Percentiles rank a stretch among this genome's conserved stretches.
Conservation (phyloP, 2,329 filamentous ascomycete genomes). For the Mycosphaerelloides madeirae region DNA sequence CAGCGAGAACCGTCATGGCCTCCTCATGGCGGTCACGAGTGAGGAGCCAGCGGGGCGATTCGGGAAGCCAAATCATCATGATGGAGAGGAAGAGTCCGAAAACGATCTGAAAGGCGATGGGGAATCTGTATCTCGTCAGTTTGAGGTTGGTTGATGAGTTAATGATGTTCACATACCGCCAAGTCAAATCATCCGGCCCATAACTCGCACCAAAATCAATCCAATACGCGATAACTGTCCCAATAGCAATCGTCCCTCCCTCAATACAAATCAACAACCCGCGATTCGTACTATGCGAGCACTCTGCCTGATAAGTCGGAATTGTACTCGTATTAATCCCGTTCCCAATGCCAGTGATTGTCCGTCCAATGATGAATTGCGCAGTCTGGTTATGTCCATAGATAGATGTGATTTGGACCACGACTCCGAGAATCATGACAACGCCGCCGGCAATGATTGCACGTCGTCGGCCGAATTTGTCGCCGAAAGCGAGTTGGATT, state of each 20-base stretch:
- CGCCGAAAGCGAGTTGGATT: conserved; percentile 36
- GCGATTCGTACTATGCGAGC: conserved; percentile 52
- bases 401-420: conserved; percentile 37
- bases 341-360: conserved; percentile 51
- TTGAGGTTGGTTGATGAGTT: too few species aligned
- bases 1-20: conserved; percentile 48
- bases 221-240: conserved; percentile 50
- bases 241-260: conserved; percentile 49
- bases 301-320: conserved; percentile 52
- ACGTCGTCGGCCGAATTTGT: conserved; percentile 40
- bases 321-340: conserved; percentile 55
- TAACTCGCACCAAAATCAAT: conserved; percentile 46
- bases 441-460: conserved; percentile 40
- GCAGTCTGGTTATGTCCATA: conserved; percentile 34
- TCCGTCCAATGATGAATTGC: conserved; percentile 51
- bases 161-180: too few species aligned
- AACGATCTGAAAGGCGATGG: conserved; percentile 50
- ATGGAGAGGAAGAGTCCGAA: conserved; percentile 45
- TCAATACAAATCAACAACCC: conserved; percentile 59
- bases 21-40: conserved; percentile 43
- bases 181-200: conserved; percentile 33
- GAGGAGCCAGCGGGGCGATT: conserved; percentile 45
- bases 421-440: conserved; percentile 42
- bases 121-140: too few species aligned
- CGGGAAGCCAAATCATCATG: conserved; percentile 42